Evolutionary conservation across 1,284 basidiomycete species (phyloP).

Genomic region (Leccinum huronense): DNA sequence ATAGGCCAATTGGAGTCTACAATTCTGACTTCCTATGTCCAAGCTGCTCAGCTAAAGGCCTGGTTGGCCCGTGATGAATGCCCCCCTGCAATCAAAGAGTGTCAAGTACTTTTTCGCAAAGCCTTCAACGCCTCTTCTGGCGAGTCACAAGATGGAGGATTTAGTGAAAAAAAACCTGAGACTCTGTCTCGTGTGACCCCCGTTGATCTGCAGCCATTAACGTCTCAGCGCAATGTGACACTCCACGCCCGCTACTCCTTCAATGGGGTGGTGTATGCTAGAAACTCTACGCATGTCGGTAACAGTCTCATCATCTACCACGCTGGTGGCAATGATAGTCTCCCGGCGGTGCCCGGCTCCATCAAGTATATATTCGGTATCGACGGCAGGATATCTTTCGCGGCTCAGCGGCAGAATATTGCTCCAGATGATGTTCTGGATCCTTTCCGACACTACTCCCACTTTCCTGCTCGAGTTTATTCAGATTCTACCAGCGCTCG

Average conservation of each 20-base stretch:
- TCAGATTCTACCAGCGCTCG: neutral
- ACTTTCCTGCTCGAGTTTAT: neutral
- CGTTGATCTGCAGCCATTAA: neutral
- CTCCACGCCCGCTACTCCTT: neutral
- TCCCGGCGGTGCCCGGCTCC: neutral
- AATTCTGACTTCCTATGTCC: slow-evolving; percentile 1
- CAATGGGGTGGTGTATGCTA: neutral
- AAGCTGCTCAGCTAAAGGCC: slow-evolving; percentile 5
- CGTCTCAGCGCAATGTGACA: neutral
- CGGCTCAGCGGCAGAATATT: neutral
- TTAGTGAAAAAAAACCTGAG: neutral
- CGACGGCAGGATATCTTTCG: slow-evolving; percentile 3
- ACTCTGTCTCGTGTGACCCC: neutral
- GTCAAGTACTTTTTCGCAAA: slow-evolving; percentile 3
- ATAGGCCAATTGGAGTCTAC: slow-evolving; percentile 10
- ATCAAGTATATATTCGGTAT: slow-evolving; percentile 14
- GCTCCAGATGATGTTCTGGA: neutral
- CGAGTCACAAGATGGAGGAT: neutral
- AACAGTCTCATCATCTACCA: slow-evolving; percentile 10
- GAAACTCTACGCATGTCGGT: slow-evolving; percentile 1
- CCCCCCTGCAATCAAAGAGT: slow-evolving; percentile 6
- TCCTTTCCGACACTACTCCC: neutral
- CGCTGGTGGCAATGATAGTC: neutral
- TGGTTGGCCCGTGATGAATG: slow-evolving; percentile 4
- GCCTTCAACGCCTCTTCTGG: neutral